Evolutionary conservation across 345 rosid species (phyloP), one percentile per base, ranked within the genome.

Genomic region (Eucalyptus caleyi): DNA sequence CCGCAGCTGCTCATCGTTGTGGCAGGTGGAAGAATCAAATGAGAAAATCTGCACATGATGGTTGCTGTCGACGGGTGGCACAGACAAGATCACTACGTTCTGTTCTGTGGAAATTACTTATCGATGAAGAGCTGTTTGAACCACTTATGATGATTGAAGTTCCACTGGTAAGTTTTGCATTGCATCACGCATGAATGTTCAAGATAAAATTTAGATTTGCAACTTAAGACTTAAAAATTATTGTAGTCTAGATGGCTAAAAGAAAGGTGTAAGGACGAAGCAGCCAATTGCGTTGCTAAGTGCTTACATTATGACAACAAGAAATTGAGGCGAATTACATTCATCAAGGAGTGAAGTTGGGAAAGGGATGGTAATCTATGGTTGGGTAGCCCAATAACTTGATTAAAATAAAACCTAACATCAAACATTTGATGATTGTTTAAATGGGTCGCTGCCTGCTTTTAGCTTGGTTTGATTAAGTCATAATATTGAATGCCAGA

Each of bases 11-110:
- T 90, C 95, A 93, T 92, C 95, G 90, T 90, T 94, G 94, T 93
- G 99, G 99, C 91, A 94, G 95, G 92, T 97, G 99, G 99, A 95
- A 93, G 93, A 97, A 97, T 94, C 99, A 97, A 93, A 97, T 94
- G 94, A 95, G 97, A 88, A 96, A 96, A 92, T 98, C 94, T 89
- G 98, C 99, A 89, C 97, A 96, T 92, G 97, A 97, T 90, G 99
- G 99, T 89, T 97, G 99, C 92, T 97, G 99, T 91, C 97, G 94
- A 81, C 96, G 98, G 87, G 99, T 93, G 92, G 98, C 99, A 81
- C 99, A 95, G 93, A 93, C 93, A 24, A 94, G 98, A 90, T 97
- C 98, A 85, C 90, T 97, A 30, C 93, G 91, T 91, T 95, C 95
- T 90, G 95, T 94, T 89, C 95, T 97, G 60, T 97, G 99, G 99